Conservation (phyloP, 2,329 filamentous ascomycete species). For the Bipolaris sorokiniana region DNA sequence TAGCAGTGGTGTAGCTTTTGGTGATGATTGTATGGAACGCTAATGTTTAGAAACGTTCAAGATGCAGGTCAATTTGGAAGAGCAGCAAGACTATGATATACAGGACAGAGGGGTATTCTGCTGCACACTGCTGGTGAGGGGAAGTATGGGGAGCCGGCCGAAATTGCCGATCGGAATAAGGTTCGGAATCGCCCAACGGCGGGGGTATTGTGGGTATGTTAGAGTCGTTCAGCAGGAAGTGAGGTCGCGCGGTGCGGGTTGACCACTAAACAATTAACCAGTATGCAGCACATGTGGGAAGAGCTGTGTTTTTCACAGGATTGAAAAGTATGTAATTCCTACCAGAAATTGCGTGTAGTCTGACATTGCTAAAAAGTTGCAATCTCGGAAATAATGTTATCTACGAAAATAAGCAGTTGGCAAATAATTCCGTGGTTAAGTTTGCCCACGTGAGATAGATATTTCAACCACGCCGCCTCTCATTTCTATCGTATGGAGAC, state of each 20-base stretch:
- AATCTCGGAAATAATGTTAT: neutral
- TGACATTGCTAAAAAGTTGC: neutral
- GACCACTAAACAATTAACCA: neutral
- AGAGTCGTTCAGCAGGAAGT: conserved; percentile 2
- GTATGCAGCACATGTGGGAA: neutral
- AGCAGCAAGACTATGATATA: neutral
- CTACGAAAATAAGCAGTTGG: neutral
- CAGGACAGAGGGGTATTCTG: neutral
- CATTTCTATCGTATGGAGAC: conserved; percentile 25
- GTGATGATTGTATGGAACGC: neutral
- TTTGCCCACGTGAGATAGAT: neutral
- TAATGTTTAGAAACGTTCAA: neutral
- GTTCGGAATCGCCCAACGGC: neutral
- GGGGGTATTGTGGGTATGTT: conserved; percentile 9
- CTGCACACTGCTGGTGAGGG: conserved; percentile 2
- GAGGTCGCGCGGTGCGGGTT: neutral
- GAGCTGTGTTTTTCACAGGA: neutral
- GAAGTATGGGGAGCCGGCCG: conserved; percentile 15
- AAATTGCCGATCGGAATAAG: conserved; percentile 12
- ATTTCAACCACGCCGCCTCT: conserved; percentile 20
- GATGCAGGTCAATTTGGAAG: neutral
- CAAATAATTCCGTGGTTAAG: neutral
- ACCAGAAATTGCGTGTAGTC: neutral
- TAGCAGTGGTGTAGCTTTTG: neutral
- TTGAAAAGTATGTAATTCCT: neutral